Evolutionary conservation across 495 filamentous ascomycete genomes (phyloP), one percentile per base, ranked within the genome.

Genomic region (Tuber umbilicatum): DNA sequence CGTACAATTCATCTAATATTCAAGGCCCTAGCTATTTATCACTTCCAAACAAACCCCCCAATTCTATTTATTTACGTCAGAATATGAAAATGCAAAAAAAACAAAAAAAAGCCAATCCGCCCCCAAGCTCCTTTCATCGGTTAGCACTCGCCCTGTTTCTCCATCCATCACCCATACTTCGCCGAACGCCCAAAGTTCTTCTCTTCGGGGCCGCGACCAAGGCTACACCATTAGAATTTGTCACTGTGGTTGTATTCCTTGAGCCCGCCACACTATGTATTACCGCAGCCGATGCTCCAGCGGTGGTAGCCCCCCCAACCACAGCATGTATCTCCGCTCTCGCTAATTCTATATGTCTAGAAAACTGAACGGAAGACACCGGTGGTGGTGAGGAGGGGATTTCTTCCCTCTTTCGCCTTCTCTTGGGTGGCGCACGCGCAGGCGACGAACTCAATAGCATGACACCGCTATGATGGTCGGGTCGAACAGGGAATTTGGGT

Each of bases 161-260:
- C 84, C 84, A 84, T 12, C 84, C 84, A 73, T 83, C 80, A 16
- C 55, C 55, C 78, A 85, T 81, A 72, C 83, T 84, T 42, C 84
- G 80, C 71, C 81, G 81, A n/a, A 85, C 78, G 1, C 84, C 84
- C 67, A 85, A 64, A 27, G 84, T 85, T 70, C 73, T 76, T 78
- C 75, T 78, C 43, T 73, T 74, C 35, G 74, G 55, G 14, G 55
- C 55, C 27, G n/a, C 35, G 23, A 31, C 35, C 31, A 55, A 47
- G 27, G 39, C 45, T n/a, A 67, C 38, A 19, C 41, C 42, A 12
- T 79, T 73, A 0, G 76, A 3, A 40, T 50, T 73, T 19, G 74
- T 47, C 19, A 76, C 31, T 19, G 40, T 79, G 1, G 76, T 74
- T 12, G 74, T 73, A 60, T 80, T 78, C 60, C 70, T 73, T 21